Evolutionary conservation across 2,329 filamentous ascomycete genomes (phyloP).

Genomic region (Thelonectria rubi): DNA sequence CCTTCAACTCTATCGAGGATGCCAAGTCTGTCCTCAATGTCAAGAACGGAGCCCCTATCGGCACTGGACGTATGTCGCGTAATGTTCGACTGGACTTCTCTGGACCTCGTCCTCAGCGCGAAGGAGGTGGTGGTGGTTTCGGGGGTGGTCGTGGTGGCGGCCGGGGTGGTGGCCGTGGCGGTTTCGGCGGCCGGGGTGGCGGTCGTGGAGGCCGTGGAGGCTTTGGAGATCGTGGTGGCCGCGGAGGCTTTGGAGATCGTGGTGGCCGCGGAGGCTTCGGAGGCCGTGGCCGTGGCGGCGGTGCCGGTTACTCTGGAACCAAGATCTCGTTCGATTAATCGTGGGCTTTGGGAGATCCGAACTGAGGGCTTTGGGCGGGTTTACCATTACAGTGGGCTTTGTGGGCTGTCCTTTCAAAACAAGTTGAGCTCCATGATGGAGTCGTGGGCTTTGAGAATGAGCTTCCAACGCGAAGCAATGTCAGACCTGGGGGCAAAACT

Average conservation of each 20-base stretch:
- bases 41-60: slow-evolving; percentile 72
- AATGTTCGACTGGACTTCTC: slow-evolving; percentile 85
- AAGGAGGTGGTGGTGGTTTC: slow-evolving; percentile 58
- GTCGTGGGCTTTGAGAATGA: slow-evolving; percentile 64
- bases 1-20: slow-evolving; percentile 83
- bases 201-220: slow-evolving; percentile 57
- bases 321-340: slow-evolving; percentile 76
- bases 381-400: slow-evolving; percentile 53
- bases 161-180: slow-evolving; percentile 59
- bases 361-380: slow-evolving; percentile 57
- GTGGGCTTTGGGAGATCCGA: slow-evolving; percentile 44
- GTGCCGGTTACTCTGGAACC: slow-evolving; percentile 68
- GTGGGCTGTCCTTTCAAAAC: slow-evolving; percentile 67
- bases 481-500: slow-evolving; percentile 65
- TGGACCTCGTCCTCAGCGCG: slow-evolving; percentile 69
- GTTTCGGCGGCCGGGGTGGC: slow-evolving; percentile 52
- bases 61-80: slow-evolving; percentile 74
- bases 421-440: slow-evolving; percentile 48
- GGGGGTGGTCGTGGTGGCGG: slow-evolving; percentile 64
- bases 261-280: slow-evolving; percentile 56
- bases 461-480: slow-evolving; percentile 55
- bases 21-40: slow-evolving; percentile 77
- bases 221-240: slow-evolving; percentile 50
- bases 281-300: slow-evolving; percentile 59
- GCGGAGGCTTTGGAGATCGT: slow-evolving; percentile 58